Evolutionary conservation across 768 basidiomycete species (phyloP).

Genomic region (Lactarius indigo): DNA sequence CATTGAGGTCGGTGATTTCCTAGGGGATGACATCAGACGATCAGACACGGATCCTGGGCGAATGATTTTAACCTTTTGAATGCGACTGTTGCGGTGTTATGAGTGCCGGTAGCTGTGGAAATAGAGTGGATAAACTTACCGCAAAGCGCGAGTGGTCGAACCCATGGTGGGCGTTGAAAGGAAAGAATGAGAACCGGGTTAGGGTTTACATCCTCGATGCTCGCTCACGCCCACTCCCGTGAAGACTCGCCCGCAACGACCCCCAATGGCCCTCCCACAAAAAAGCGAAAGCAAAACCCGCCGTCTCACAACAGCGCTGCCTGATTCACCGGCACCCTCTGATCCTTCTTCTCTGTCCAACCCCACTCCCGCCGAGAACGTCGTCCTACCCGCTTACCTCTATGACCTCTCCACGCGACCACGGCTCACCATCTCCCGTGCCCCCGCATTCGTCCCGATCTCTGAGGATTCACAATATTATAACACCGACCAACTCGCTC

Average conservation of each 20-base stretch:
- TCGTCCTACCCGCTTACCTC: slow-evolving; percentile 56
- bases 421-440: slow-evolving; percentile 70
- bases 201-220: slow-evolving; percentile 19
- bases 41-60: slow-evolving; percentile 2
- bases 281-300: slow-evolving; percentile 26
- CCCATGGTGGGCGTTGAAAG: slow-evolving; percentile 3
- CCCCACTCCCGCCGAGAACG: slow-evolving; percentile 39
- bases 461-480: slow-evolving; percentile 53
- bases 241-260: slow-evolving; percentile 32
- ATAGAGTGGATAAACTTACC: slow-evolving; percentile 9
- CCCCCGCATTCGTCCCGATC: slow-evolving; percentile 63
- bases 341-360: slow-evolving; percentile 28
- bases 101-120: background rate
- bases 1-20: slow-evolving; percentile 64
- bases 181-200: slow-evolving; percentile 14
- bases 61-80: slow-evolving; percentile 57
- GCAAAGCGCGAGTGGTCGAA: slow-evolving; percentile 5
- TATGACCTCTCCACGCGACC: slow-evolving; percentile 66
- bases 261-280: slow-evolving; percentile 14
- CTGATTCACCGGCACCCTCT: slow-evolving; percentile 36
- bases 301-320: slow-evolving; percentile 28
- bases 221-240: slow-evolving; percentile 14
- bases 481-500: slow-evolving; percentile 66
- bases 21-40: slow-evolving; percentile 32
- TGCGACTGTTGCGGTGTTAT: slow-evolving; percentile 46